phyloP scores from a whole-genome alignment of 345 rosid genomes.

The Arabis alpina region DNA sequence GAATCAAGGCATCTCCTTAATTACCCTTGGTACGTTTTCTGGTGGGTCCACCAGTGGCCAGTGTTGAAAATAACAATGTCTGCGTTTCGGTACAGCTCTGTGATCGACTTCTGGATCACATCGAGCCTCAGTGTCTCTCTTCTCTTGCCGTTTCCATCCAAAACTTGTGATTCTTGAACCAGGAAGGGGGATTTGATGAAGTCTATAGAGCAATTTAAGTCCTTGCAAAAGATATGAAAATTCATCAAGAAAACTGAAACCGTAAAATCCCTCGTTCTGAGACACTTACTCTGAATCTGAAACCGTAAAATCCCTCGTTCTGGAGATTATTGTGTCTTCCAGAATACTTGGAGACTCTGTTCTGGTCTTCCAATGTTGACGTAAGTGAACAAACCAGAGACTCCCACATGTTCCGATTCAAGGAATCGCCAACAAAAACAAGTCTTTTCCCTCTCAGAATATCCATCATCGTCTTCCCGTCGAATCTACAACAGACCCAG shows the following conservation, averaged over 20 bases:
- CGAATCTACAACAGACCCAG: slow-evolving; percentile 49
- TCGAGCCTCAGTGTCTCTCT: slow-evolving; percentile 63
- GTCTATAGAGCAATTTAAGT: slow-evolving; percentile 56
- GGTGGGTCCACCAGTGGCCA: slow-evolving; percentile 81
- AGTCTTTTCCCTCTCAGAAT: slow-evolving; percentile 63
- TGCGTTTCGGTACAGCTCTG: slow-evolving; percentile 48
- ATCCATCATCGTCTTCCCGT: slow-evolving; percentile 61
- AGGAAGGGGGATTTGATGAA: slow-evolving; percentile 66
- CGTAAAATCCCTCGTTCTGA: slow-evolving; percentile 56
- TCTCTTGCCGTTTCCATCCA: slow-evolving; percentile 40
- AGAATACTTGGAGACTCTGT: slow-evolving; percentile 50
- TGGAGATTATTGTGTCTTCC: slow-evolving; percentile 47
- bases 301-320: slow-evolving; percentile 58
- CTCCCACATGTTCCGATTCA: slow-evolving; percentile 83
- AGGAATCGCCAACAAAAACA: slow-evolving; percentile 74
- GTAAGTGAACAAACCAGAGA: slow-evolving; percentile 65
- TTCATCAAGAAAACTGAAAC: slow-evolving; percentile 38
- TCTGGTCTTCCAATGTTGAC: slow-evolving; percentile 59
- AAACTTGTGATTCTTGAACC: slow-evolving; percentile 56
- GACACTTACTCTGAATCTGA: slow-evolving; percentile 46
- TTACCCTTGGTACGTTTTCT: slow-evolving; percentile 56
- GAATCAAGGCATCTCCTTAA: background rate
- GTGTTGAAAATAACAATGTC: slow-evolving; percentile 71
- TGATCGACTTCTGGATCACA: slow-evolving; percentile 45
- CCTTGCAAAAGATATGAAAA: slow-evolving; percentile 28